Base-by-base conservation (phyloP, 2,329 filamentous ascomycete species). In the Cladosporium sp. region DNA sequence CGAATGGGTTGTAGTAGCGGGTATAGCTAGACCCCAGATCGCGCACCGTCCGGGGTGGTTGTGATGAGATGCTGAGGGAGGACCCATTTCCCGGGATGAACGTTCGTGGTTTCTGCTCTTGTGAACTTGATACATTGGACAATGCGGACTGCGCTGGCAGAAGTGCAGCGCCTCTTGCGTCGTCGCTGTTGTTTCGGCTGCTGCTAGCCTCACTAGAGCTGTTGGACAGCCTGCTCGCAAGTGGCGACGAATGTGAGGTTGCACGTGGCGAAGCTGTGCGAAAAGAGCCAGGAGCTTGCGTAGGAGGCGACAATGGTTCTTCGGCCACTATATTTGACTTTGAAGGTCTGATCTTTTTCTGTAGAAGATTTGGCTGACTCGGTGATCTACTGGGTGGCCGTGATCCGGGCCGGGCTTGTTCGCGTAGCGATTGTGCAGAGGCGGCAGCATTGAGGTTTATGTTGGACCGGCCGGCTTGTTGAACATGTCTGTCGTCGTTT, bases 1-100 rank as follows among this genome's bases (percentile, higher is more conserved):
- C 71, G 69, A 78, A 78, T 35, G 77, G 77, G 59, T 78, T 78
- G 69, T 72, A 78, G 69, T 78, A 78, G 56, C 76, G 72, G 65
- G 72, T 75, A 67, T 77, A 78, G 66, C 77, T 76, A 5, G 73
- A 70, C 11, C 77, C 76, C 6, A 78, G 68, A 61, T 78, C 77
- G 31, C 72, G 70, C n/a, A 78, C 71, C 11, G 75, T 72, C 55
- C 70, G 69, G 21, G 76, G 76, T 14, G 75, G 75, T 16, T 67
- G 66, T 33, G 65, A 66, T n/a, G 67, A 67, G 40, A 76, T 67
- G 65, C 72, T 76, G 6, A 72, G 62, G 4, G 67, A 69, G 2
- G 74, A 76, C 31, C 70, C 69, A 49, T 68, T 69, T 5, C 72
- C 70, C 14, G 70, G 65, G 10, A 66, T 64, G 14, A 67, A 56